Conservation (phyloP, 306 rosid species). For the Begonia fuchsioides region DNA sequence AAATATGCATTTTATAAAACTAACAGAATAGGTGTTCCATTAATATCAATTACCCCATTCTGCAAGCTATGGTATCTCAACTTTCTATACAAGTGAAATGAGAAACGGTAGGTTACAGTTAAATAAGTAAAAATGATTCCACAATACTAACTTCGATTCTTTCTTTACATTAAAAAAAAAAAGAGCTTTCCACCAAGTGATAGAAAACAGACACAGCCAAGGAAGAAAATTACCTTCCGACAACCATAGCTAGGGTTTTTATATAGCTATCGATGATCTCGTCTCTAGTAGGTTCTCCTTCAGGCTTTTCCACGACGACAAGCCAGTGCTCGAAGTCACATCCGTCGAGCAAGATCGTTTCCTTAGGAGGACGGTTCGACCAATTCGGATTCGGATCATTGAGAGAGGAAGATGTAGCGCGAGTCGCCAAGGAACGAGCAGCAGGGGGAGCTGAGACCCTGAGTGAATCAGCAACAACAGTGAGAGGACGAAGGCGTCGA, state of each 20-base stretch:
- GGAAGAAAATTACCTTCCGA: slow-evolving; percentile 44
- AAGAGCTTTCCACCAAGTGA: no score
- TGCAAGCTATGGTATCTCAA: no score
- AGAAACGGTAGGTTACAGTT: no score
- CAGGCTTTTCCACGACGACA: slow-evolving; percentile 81
- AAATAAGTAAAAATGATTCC: no score
- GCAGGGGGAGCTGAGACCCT: slow-evolving; percentile 9
- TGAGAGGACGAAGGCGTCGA: slow-evolving; percentile 63
- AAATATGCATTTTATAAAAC: no score
- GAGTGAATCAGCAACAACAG: slow-evolving; percentile 11
- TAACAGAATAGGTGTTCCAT: no score
- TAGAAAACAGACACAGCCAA: not conserved
- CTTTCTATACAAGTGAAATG: no score
- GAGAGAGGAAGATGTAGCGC: slow-evolving; percentile 75
- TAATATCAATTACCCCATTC: no score
- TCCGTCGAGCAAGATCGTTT: slow-evolving; percentile 85
- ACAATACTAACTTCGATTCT: no score
- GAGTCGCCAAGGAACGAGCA: slow-evolving; percentile 39
- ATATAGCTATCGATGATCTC: slow-evolving; percentile 67
- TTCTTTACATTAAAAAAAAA: no score
- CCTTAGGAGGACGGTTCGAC: slow-evolving; percentile 91
- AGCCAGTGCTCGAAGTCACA: slow-evolving; percentile 99
- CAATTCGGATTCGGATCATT: slow-evolving; percentile 85
- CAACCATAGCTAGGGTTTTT: slow-evolving; percentile 49
- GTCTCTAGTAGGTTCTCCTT: slow-evolving; percentile 52